These are phyloP conservation scores for Geotrichum aggregatum DNA, from an alignment of 1,139 yeast species.

Conservation along the genomic window DNA sequence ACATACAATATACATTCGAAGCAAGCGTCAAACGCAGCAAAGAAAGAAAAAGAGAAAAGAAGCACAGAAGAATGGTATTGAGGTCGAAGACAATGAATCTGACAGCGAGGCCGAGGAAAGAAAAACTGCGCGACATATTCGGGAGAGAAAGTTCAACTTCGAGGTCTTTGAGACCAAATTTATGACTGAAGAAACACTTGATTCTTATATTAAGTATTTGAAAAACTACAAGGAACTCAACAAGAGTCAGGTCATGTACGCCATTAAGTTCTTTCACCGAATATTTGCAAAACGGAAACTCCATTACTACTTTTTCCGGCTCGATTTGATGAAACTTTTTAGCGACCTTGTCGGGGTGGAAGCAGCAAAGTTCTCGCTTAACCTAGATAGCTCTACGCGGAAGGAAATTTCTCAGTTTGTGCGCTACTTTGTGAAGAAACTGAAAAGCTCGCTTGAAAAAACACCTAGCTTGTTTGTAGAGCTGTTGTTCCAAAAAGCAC, in stretches of 20 bases:
- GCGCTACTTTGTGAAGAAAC: slow-evolving; percentile 60
- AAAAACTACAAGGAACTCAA: slow-evolving; percentile 59
- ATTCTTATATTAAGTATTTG: slow-evolving; percentile 52
- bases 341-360: slow-evolving; percentile 42
- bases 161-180: slow-evolving; percentile 41
- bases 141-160: slow-evolving; percentile 53
- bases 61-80: slow-evolving; percentile 39
- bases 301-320: slow-evolving; percentile 57
- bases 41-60: slow-evolving; percentile 33
- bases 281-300: slow-evolving; percentile 63
- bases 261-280: slow-evolving; percentile 67
- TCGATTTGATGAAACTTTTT: slow-evolving; percentile 66
- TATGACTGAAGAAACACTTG: slow-evolving; percentile 42
- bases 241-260: slow-evolving; percentile 57
- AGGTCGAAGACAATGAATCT: slow-evolving; percentile 47
- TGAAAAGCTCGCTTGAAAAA: slow-evolving; percentile 49
- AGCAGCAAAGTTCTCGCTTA: not conserved
- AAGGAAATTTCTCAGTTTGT: slow-evolving; percentile 46
- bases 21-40: slow-evolving; percentile 42
- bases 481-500: slow-evolving; percentile 56
- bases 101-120: slow-evolving; percentile 41
- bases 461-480: slow-evolving; percentile 63
- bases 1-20: slow-evolving; percentile 52
- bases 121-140: slow-evolving; percentile 39
- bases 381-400: slow-evolving; percentile 4